These are phyloP conservation scores for Chlamydomonas applanata DNA, from an alignment of 139 green algal species.

Conservation along the genomic window DNA sequence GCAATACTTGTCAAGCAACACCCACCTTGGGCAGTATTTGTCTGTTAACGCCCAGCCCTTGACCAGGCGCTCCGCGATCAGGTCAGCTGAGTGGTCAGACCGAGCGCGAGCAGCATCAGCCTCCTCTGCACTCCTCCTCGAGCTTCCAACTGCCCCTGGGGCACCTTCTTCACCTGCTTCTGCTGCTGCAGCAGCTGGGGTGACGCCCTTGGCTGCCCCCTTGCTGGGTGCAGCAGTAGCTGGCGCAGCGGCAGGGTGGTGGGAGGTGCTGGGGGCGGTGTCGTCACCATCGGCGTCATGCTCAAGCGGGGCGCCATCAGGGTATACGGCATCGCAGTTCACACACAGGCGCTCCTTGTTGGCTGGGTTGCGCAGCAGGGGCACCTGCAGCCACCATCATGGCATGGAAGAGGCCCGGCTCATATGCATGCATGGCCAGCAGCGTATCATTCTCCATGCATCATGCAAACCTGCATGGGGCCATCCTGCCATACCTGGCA, in stretches of 20 bases:
- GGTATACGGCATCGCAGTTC: conserved; percentile 25
- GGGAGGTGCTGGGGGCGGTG: not conserved
- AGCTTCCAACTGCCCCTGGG: too few relatives aligned
- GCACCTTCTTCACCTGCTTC: not conserved
- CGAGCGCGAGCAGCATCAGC: not conserved
- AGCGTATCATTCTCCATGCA: not conserved
- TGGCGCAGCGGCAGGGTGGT: not conserved
- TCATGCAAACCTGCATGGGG: not conserved
- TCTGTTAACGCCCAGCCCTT: conserved; percentile 29
- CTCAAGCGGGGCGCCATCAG: not conserved
- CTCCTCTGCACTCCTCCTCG: not conserved
- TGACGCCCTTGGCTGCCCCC: not conserved
- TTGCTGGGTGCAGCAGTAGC: not conserved
- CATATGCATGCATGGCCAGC: not conserved
- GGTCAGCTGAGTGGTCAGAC: conserved; percentile 1
- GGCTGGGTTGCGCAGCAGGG: conserved; percentile 28
- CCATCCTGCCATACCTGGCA: conserved; percentile 21
- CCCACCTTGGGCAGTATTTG: conserved; percentile 23
- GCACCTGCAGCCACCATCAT: conserved; percentile 21
- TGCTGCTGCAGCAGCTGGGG: not conserved
- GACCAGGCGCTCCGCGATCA: conserved; percentile 5
- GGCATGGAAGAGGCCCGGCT: too few relatives aligned
- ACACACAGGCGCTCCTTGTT: conserved; percentile 31
- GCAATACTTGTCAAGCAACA: too few relatives aligned
- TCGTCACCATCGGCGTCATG: too few relatives aligned